These are phyloP conservation scores for Xylariomycetidae sp. DNA, from an alignment of 2,329 filamentous ascomycete genomes.

Conservation along the genomic window DNA sequence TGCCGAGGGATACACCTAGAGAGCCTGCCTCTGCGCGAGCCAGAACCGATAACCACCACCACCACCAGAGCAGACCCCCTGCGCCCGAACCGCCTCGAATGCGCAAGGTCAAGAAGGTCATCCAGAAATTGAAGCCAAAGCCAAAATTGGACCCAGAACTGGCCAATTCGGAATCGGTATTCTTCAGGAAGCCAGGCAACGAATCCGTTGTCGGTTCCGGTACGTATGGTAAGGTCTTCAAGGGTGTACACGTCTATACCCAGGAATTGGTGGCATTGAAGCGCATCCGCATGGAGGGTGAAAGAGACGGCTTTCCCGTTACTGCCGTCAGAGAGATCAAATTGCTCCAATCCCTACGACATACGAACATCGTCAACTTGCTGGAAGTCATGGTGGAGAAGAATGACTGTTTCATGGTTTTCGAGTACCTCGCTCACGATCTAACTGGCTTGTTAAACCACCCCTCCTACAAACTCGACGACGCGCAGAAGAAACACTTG, in stretches of 20 bases:
- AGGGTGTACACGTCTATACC: constrained; percentile 88
- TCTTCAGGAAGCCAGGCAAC: constrained; percentile 93
- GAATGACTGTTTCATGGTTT: constrained; percentile 99
- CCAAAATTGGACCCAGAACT: constrained; percentile 68
- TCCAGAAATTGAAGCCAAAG: constrained; percentile 64
- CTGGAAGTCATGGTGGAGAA: constrained; percentile 96
- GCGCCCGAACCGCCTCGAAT: constrained; percentile 42
- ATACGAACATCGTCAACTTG: constrained; percentile 75
- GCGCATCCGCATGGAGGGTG: constrained; percentile 88
- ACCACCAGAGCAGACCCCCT: constrained; percentile 20
- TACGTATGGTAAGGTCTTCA: constrained; percentile 94
- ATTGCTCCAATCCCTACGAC: constrained; percentile 77
- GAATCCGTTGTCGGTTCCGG: constrained; percentile 94
- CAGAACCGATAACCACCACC: constrained; percentile 22
- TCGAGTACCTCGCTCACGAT: constrained; percentile 95
- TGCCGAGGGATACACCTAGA: constrained; percentile 25
- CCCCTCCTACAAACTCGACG: constrained; percentile 78
- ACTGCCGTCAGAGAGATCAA: constrained; percentile 90
- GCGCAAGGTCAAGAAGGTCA: constrained; percentile 59
- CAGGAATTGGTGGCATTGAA: constrained; percentile 79
- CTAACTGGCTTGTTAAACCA: constrained; percentile 93
- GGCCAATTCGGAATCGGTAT: constrained; percentile 78
- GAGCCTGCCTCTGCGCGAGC: constrained; percentile 27
- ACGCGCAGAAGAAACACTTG: constrained; percentile 85
- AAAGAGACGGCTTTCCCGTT: constrained; percentile 84